A percentile compares a stretch with the other conserved stretches of the same genome.
These are phyloP conservation scores for Salvia rosmarinus DNA, from an alignment of 257 asterid species.

Conservation along the genomic window DNA sequence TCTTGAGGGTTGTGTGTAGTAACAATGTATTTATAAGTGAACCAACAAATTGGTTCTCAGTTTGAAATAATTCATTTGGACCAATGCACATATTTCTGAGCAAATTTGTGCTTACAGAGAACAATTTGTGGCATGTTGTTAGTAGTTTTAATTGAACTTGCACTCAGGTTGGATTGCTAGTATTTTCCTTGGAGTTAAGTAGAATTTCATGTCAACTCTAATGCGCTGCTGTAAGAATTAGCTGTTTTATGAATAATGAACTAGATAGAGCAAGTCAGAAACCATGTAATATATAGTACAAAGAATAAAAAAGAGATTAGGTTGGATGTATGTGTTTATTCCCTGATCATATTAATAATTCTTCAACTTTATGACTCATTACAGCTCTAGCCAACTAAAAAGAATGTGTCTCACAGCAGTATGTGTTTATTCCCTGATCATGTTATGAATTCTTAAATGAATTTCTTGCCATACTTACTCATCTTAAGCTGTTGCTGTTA, in stretches of 20 bases:
- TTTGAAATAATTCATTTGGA: neutral
- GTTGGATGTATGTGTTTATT: neutral
- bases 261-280: no score
- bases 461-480: neutral
- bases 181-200: no score
- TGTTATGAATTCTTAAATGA: no score
- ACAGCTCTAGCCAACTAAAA: constrained; percentile 9
- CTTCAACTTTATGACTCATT: neutral
- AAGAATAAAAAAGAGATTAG: no score
- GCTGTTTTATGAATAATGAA: no score
- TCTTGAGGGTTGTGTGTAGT: neutral
- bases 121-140: neutral
- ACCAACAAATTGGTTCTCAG: neutral
- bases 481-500: neutral
- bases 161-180: no score
- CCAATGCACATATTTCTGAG: neutral
- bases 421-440: no score
- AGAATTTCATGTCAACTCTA: no score
- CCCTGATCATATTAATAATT: neutral
- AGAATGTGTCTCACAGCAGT: neutral
- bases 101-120: neutral
- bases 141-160: neutral
- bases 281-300: no score
- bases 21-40: neutral
- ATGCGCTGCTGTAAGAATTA: no score